Base-by-base conservation (phyloP, 352 stramenopile species). In the Pythium phragmitis region DNA sequence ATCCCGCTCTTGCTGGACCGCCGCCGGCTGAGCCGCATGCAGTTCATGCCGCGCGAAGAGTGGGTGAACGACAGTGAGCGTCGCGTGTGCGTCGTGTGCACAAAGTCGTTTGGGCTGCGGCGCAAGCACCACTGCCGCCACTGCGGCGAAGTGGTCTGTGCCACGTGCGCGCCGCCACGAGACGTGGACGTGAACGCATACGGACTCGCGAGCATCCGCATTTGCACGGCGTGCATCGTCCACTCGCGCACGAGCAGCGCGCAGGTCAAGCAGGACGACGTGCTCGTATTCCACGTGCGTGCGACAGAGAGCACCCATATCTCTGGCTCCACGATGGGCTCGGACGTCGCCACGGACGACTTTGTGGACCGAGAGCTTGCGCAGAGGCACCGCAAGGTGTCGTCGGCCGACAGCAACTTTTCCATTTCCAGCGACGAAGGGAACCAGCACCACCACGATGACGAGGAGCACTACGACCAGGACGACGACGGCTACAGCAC, bases 131-230 rank as follows among this genome's bases (percentile, higher is more conserved):
- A 92, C 55, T 92, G 84, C 59, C 78, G 84, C 19, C 73, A 82
- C 60, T 92, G 84, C 33, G 84, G 84, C 21, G 84, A 92, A 45
- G 84, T 92, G 2, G 82, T 91, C 7, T 92, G 84, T 60, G 75
- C 80, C 2, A 77, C 75, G 6, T 92, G 84, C 28, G 80, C 82
- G 19, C 77, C 79, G n/a, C 69, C 72, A 0, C 78, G 79, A 14
- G 73, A 88, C 33, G 70, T 91, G 0, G 78, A 88, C 41, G 53
- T 77, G 19, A 62, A 49, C 7, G 75, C 49, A 14, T 73, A 72
- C 34, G 72, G 72, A 13, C 33, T 65, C n/a, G 70, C 67, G 33
- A 55, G 62, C 30, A 75, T 82, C 34, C 83, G 83, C 13, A 85
- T 92, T 60, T 92, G 83, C 60, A 89, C 74, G 13, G 78, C 75